A percentile compares a stretch with the other conserved stretches of the same genome.
Conservation (phyloP, 495 filamentous ascomycete genomes). For the Penicillium bovifimosum region DNA sequence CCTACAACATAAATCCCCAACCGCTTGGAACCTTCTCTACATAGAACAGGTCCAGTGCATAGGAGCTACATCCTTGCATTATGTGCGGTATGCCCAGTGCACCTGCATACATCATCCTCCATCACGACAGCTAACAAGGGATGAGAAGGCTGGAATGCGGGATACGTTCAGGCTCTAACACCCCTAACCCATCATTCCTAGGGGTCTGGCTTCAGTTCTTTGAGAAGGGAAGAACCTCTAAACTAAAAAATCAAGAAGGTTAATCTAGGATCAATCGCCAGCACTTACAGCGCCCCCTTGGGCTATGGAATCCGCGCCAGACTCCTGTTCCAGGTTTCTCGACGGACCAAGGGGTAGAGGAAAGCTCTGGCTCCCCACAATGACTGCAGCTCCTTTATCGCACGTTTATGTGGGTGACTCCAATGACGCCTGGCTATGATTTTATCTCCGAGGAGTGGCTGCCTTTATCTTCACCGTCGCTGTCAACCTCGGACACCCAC, state of each 20-base stretch:
- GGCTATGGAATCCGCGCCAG: not conserved
- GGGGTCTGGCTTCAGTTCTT: not conserved
- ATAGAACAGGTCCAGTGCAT: too few species aligned
- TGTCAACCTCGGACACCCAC: not conserved
- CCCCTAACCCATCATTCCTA: conserved; percentile 7
- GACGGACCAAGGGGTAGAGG: not conserved
- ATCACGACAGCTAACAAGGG: not conserved
- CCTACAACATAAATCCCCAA: too few species aligned
- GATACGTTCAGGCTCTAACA: not conserved
- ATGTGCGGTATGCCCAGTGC: not conserved
- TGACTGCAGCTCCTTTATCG: not conserved
- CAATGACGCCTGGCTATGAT: not conserved
- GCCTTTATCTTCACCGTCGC: not conserved
- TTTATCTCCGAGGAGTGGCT: not conserved
- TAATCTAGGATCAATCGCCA: not conserved
- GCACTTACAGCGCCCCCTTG: conserved; percentile 4
- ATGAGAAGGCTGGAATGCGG: conserved; percentile 2
- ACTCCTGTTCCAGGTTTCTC: not conserved
- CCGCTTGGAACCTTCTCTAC: too few species aligned
- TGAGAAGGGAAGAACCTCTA: too few species aligned
- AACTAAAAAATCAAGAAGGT: not conserved
- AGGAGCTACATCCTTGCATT: not conserved
- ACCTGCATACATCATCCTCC: not conserved
- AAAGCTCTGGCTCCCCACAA: not conserved
- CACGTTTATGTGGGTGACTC: not conserved